A percentile compares a stretch with the other conserved stretches of the same genome.
Conservation (phyloP, 257 asterid species). For the Solanum chilense region DNA sequence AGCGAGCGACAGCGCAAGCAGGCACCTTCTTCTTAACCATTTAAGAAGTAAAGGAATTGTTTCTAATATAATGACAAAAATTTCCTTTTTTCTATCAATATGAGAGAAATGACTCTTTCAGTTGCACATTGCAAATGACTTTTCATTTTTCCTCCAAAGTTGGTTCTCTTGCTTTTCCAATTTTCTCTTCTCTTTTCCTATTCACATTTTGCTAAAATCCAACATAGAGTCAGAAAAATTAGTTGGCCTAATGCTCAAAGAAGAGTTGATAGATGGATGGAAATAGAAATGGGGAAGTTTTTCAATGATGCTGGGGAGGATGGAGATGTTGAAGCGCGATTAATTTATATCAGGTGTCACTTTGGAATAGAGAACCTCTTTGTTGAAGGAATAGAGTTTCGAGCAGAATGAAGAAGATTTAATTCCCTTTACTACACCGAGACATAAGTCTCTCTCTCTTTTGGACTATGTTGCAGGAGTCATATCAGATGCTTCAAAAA, state of each 20-base stretch:
- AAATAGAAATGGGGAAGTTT: background rate
- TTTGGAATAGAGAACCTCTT: constrained; percentile 1
- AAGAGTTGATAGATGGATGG: constrained; percentile 9
- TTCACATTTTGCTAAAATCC: too few relatives aligned
- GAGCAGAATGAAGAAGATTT: background rate
- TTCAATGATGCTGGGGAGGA: background rate
- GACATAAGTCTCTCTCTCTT: background rate
- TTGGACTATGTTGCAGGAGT: background rate
- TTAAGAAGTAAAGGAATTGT: too few relatives aligned
- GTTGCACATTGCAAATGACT: too few relatives aligned
- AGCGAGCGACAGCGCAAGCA: too few relatives aligned
- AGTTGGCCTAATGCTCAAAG: background rate
- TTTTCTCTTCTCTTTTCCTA: too few relatives aligned
- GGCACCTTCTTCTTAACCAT: too few relatives aligned
- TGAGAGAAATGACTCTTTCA: too few relatives aligned
- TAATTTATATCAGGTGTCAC: background rate
- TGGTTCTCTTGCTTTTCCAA: too few relatives aligned
- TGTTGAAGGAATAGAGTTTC: constrained; percentile 28
- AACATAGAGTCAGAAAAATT: background rate
- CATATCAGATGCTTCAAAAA: background rate
- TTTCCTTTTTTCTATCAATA: too few relatives aligned
- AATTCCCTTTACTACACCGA: background rate
- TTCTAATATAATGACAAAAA: too few relatives aligned
- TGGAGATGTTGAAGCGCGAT: background rate
- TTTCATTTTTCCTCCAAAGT: too few relatives aligned